Evolutionary conservation across 768 basidiomycete genomes (phyloP).

Genomic region (Mrakia blollopis): DNA sequence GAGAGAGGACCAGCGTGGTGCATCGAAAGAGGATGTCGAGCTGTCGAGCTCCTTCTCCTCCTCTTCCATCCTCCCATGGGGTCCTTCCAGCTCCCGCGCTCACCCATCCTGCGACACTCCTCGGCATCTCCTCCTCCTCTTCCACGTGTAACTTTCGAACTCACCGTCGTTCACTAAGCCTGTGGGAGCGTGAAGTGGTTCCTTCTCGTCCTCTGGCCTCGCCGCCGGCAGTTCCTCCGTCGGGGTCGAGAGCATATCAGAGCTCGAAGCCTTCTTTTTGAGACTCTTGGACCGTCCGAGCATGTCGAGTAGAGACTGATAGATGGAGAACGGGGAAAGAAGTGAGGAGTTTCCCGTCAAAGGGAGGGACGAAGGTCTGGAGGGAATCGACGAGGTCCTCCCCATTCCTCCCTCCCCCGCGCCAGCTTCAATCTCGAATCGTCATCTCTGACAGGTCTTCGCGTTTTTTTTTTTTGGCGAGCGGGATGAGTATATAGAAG

Average conservation of each 20-base stretch:
- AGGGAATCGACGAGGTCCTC: too few relatives aligned
- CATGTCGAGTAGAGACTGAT: background rate
- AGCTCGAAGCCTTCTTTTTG: background rate
- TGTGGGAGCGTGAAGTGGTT: background rate
- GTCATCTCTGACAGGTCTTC: too few relatives aligned
- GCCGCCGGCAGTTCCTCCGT: background rate
- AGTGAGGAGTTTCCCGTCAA: background rate
- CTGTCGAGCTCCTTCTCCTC: background rate
- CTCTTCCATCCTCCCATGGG: background rate
- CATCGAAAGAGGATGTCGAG: too few relatives aligned
- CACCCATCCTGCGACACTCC: too few relatives aligned
- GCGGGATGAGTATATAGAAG: too few relatives aligned
- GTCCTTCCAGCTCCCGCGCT: too few relatives aligned
- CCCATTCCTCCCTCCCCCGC: too few relatives aligned
- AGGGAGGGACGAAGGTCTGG: too few relatives aligned
- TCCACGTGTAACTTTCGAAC: background rate
- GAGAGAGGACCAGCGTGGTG: too few relatives aligned
- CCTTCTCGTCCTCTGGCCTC: background rate
- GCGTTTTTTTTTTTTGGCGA: too few relatives aligned
- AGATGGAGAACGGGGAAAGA: background rate
- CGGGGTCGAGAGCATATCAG: background rate
- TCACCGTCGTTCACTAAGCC: conserved; percentile 17
- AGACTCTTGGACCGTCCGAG: background rate
- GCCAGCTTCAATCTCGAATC: too few relatives aligned
- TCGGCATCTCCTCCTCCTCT: background rate